These are phyloP conservation scores for Boletus pseudo-olivaceus DNA, from an alignment of 768 basidiomycete species.

Conservation along the genomic window DNA sequence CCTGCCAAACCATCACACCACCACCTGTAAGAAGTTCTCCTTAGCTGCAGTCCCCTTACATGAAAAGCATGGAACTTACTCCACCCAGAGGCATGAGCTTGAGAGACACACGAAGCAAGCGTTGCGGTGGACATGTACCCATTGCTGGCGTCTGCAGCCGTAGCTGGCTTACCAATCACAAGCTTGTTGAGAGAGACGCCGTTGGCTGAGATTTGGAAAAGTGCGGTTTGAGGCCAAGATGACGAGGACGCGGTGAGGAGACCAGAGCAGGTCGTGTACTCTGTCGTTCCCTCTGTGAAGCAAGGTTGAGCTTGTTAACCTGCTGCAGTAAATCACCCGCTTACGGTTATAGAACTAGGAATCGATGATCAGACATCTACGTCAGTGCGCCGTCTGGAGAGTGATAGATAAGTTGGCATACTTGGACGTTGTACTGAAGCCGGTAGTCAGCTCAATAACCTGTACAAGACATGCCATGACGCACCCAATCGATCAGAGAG, in stretches of 20 bases:
- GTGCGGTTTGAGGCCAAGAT: conserved; percentile 37
- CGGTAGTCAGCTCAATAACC: not conserved
- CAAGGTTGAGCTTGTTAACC: not conserved
- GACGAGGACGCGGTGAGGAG: conserved; percentile 40
- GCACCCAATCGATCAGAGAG: conserved; percentile 43
- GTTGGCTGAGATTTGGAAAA: conserved; percentile 45
- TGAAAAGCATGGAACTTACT: not conserved
- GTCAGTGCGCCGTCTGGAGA: not conserved
- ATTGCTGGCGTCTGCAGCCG: conserved; percentile 46
- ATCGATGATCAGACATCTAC: not conserved
- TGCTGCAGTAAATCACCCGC: not conserved
- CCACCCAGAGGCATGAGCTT: conserved; percentile 37
- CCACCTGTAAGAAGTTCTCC: conserved; percentile 26
- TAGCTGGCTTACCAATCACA: conserved; percentile 72
- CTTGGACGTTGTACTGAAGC: conserved; percentile 43
- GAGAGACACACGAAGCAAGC: conserved; percentile 54
- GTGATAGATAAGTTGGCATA: conserved; percentile 1
- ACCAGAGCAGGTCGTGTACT: conserved; percentile 35
- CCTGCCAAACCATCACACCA: conserved; percentile 40
- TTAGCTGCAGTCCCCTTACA: not conserved
- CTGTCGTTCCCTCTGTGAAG: conserved; percentile 33
- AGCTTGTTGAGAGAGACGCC: conserved; percentile 63
- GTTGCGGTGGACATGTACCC: conserved; percentile 54
- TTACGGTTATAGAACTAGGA: conserved; percentile 22
- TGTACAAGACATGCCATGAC: not conserved